phyloP scores from a whole-genome alignment of 2,329 filamentous ascomycete species.

The Cercospora janseana region DNA sequence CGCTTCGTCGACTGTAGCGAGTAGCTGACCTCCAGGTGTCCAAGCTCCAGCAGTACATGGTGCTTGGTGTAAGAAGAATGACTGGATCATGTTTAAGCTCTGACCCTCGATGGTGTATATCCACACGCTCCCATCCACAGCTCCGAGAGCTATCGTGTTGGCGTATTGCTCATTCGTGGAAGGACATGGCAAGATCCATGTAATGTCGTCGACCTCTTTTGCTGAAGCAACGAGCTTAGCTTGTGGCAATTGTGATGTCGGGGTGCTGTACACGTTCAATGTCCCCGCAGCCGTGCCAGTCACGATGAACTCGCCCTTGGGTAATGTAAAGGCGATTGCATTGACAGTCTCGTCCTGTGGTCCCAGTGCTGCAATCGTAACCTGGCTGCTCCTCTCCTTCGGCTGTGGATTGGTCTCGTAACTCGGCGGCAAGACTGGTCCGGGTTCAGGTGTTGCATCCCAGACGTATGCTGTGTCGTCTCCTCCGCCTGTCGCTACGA shows the following conservation, averaged over 20 bases:
- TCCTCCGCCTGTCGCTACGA: slow-evolving; percentile 84
- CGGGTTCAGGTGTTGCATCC: slow-evolving; percentile 63
- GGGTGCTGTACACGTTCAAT: slow-evolving; percentile 56
- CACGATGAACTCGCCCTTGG: slow-evolving; percentile 78
- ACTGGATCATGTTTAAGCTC: slow-evolving; percentile 79
- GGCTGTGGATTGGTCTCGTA: slow-evolving; percentile 67
- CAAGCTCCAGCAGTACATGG: slow-evolving; percentile 87
- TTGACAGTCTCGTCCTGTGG: slow-evolving; percentile 92
- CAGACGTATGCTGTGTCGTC: slow-evolving; percentile 86
- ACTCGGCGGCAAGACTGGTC: slow-evolving; percentile 70
- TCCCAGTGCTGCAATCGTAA: slow-evolving; percentile 71
- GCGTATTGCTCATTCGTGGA: slow-evolving; percentile 57
- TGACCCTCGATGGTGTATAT: slow-evolving; percentile 79
- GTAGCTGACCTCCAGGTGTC: slow-evolving; percentile 80
- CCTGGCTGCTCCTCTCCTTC: slow-evolving; percentile 57
- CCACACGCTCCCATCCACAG: slow-evolving; percentile 90
- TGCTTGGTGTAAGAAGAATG: slow-evolving; percentile 85
- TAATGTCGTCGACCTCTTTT: slow-evolving; percentile 91
- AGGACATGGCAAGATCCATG: slow-evolving; percentile 81
- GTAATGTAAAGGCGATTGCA: slow-evolving; percentile 77
- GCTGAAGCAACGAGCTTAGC: slow-evolving; percentile 68
- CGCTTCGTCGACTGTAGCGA: slow-evolving; percentile 88
- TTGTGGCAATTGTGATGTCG: slow-evolving; percentile 23
- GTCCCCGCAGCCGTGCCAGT: slow-evolving; percentile 85
- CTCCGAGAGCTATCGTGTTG: slow-evolving; percentile 83